Conservation (phyloP, 2,329 filamentous ascomycete species). For the Chaetomium olivaceum region DNA sequence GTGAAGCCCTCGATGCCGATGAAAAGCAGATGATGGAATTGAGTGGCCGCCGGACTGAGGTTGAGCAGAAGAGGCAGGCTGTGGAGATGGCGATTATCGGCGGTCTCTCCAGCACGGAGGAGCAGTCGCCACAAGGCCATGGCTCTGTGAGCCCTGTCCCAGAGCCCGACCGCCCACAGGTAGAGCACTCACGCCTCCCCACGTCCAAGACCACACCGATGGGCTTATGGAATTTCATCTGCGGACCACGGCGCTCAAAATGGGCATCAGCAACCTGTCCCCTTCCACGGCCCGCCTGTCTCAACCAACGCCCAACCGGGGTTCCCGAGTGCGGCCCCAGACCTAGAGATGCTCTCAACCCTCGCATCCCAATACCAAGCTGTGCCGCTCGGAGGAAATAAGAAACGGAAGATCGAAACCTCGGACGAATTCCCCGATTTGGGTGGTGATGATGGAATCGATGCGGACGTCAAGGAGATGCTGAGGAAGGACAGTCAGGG, state of each 20-base stretch:
- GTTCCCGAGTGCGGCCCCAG: slow-evolving; percentile 35
- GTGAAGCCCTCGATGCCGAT: slow-evolving; percentile 68
- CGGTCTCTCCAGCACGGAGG: slow-evolving; percentile 65
- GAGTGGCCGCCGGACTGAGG: slow-evolving; percentile 64
- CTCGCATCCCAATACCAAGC: slow-evolving; percentile 51
- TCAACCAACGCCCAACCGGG: slow-evolving; percentile 28
- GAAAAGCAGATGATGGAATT: slow-evolving; percentile 66
- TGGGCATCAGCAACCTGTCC: slow-evolving; percentile 27
- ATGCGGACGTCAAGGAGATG: slow-evolving; percentile 59
- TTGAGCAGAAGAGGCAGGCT: slow-evolving; percentile 80
- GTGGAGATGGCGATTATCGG: slow-evolving; percentile 92
- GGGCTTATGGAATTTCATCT: slow-evolving; percentile 31
- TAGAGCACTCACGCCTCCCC: slow-evolving; percentile 85
- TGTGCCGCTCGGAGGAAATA: slow-evolving; percentile 55
- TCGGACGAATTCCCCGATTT: slow-evolving; percentile 55
- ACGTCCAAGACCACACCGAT: slow-evolving; percentile 49
- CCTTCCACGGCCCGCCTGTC: slow-evolving; percentile 30
- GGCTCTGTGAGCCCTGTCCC: slow-evolving; percentile 47
- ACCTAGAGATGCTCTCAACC: slow-evolving; percentile 45
- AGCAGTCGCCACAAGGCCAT: slow-evolving; percentile 50
- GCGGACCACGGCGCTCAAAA: slow-evolving; percentile 24
- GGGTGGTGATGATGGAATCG: slow-evolving; percentile 56
- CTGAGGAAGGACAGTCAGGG: slow-evolving; percentile 46
- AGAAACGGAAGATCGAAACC: slow-evolving; percentile 56
- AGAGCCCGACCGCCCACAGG: slow-evolving; percentile 72